Conservation (phyloP, 2,329 filamentous ascomycete species). For the Verticillium isaacii region DNA sequence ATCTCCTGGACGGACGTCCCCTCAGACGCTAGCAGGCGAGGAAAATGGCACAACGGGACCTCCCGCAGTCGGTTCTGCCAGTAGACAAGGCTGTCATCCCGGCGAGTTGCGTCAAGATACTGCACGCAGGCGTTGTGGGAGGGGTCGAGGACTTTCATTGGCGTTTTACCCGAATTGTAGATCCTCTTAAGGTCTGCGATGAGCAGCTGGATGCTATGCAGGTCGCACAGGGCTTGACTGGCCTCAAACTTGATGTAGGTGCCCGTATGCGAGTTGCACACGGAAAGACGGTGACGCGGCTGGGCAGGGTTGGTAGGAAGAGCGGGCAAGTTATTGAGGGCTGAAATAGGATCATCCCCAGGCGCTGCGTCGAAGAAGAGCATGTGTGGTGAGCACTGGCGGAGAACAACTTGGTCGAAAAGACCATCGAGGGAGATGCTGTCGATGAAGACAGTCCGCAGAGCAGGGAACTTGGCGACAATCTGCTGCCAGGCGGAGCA, state of each 20-base stretch:
- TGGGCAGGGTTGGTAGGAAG: constrained; percentile 29
- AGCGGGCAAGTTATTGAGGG: constrained; percentile 36
- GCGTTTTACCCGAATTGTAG: constrained; percentile 33
- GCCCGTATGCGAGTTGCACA: constrained; percentile 38
- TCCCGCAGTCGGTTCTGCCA: constrained; percentile 37
- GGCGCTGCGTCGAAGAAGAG: constrained; percentile 44
- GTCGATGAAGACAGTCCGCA: constrained; percentile 48
- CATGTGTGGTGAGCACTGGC: constrained; percentile 43
- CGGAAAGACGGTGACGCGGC: constrained; percentile 45
- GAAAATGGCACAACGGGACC: constrained; percentile 40
- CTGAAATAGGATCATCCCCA: constrained; percentile 29
- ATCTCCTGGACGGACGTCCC: constrained; percentile 22
- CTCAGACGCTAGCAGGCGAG: constrained; percentile 25
- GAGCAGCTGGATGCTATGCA: constrained; percentile 37
- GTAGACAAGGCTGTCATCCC: constrained; percentile 32
- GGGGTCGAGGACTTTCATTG: constrained; percentile 26
- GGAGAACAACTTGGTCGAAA: constrained; percentile 45
- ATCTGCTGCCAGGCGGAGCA: constrained; percentile 47
- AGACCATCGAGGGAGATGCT: constrained; percentile 42
- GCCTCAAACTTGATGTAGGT: constrained; percentile 45
- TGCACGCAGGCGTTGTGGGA: constrained; percentile 33
- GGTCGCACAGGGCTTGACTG: constrained; percentile 46
- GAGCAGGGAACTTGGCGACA: constrained; percentile 35
- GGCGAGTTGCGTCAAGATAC: constrained; percentile 27
- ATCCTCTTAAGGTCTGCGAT: constrained; percentile 40